A percentile compares a stretch with the other conserved stretches of the same genome.
Conservation (phyloP, 2,329 filamentous ascomycete genomes). For the Phaeosphaeria sp. region DNA sequence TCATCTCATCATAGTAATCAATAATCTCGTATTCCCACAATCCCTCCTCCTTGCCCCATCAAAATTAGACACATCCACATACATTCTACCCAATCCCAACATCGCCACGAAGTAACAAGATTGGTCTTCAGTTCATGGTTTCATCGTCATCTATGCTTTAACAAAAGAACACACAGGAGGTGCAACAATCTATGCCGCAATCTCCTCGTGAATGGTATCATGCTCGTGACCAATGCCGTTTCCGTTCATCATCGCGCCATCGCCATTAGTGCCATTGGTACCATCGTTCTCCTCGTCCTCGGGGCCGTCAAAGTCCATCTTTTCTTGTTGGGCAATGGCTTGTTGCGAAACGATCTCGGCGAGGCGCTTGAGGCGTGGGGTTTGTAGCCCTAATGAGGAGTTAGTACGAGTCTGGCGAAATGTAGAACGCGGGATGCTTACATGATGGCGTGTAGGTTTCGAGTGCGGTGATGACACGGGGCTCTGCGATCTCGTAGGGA, state of each 20-base stretch:
- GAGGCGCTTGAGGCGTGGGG: constrained; percentile 88
- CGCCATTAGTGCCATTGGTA: constrained; percentile 1
- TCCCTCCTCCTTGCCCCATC: background rate
- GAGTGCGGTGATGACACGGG: constrained; percentile 90
- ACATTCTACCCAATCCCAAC: constrained; percentile 3
- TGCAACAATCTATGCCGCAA: constrained; percentile 13
- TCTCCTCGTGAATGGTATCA: constrained; percentile 25
- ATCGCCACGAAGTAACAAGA: background rate
- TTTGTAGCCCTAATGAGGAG: constrained; percentile 79
- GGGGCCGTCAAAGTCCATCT: constrained; percentile 63
- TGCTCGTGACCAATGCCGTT: constrained; percentile 18
- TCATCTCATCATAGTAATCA: constrained; percentile 1
- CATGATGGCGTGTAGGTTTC: constrained; percentile 99
- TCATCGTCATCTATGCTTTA: background rate
- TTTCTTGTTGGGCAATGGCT: constrained; percentile 94
- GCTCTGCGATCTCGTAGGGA: constrained; percentile 97
- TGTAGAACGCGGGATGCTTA: too few relatives aligned
- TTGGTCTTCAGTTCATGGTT: background rate
- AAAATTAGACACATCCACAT: background rate
- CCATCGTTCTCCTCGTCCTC: constrained; percentile 20
- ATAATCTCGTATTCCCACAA: background rate
- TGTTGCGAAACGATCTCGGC: constrained; percentile 98
- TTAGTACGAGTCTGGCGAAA: constrained; percentile 28
- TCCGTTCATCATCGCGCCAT: constrained; percentile 1
- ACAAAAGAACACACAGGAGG: background rate